A percentile compares a stretch with the other conserved stretches of the same genome.
Evolutionary conservation across 2,329 filamentous ascomycete species (phyloP).

Genomic region (Sporothrix phasma): DNA sequence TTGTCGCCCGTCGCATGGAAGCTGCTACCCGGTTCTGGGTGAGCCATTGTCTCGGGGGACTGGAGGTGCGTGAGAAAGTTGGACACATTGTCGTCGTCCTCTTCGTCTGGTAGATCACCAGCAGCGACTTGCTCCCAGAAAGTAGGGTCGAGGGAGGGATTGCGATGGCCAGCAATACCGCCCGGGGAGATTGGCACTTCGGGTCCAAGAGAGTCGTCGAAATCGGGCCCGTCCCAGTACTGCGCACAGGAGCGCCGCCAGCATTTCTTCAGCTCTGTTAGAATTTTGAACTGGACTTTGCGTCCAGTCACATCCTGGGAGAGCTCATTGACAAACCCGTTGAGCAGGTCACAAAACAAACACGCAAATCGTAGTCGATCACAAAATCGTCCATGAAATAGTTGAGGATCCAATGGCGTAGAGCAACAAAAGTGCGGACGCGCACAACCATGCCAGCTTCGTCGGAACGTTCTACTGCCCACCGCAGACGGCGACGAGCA

Average conservation of each 20-base stretch:
- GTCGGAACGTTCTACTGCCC: slow-evolving; percentile 72
- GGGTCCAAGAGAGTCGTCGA: slow-evolving; percentile 48
- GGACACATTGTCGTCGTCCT: slow-evolving; percentile 30
- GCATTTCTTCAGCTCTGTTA: slow-evolving; percentile 91
- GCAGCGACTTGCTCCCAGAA: slow-evolving; percentile 43
- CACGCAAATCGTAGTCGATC: slow-evolving; percentile 60
- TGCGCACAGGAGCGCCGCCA: slow-evolving; percentile 85
- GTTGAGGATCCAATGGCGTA: slow-evolving; percentile 95
- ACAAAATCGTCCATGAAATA: slow-evolving; percentile 96
- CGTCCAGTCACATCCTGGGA: slow-evolving; percentile 33
- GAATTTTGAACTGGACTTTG: slow-evolving; percentile 65
- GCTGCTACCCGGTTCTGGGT: neutral
- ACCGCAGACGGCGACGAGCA: slow-evolving; percentile 79
- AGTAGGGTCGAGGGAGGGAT: slow-evolving; percentile 44
- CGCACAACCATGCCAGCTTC: slow-evolving; percentile 89
- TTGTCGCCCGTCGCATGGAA: slow-evolving; percentile 30
- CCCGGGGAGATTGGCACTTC: slow-evolving; percentile 65
- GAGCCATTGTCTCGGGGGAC: slow-evolving; percentile 13
- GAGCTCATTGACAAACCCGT: slow-evolving; percentile 52
- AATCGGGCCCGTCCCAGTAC: slow-evolving; percentile 74
- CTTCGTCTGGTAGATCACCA: slow-evolving; percentile 35
- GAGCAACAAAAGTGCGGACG: slow-evolving; percentile 87
- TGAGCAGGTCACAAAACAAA: slow-evolving; percentile 72
- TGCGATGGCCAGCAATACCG: slow-evolving; percentile 54
- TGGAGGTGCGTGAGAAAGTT: slow-evolving; percentile 28